Evolutionary conservation across 1,284 basidiomycete species (phyloP).

Genomic region (Taiwanofungus camphoratus): DNA sequence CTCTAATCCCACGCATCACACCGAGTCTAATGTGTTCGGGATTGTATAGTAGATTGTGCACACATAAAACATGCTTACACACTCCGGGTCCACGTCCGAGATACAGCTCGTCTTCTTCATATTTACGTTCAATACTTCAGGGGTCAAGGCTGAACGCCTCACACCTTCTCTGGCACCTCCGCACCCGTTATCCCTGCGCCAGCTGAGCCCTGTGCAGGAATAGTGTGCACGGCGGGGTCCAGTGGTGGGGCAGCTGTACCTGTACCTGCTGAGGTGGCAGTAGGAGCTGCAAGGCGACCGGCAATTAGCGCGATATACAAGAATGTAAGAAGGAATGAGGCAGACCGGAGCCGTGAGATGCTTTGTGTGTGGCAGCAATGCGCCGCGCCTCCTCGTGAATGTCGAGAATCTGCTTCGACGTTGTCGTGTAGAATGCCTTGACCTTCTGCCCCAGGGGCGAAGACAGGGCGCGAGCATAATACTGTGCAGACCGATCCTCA

Average conservation of each 20-base stretch:
- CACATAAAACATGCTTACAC: too few species aligned
- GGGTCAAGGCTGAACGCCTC: too few species aligned
- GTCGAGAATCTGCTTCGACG: conserved; percentile 76
- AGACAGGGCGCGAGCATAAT: conserved; percentile 71
- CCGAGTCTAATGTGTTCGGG: too few species aligned
- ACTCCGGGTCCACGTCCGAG: too few species aligned
- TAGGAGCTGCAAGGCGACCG: background rate
- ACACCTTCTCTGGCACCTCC: too few species aligned
- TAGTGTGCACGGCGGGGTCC: conserved; percentile 6
- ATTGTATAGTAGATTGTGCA: too few species aligned
- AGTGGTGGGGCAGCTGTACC: conserved; percentile 10
- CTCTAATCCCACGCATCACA: too few species aligned
- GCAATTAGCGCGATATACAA: background rate
- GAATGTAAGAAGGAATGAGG: conserved; percentile 7
- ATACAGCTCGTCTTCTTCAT: too few species aligned
- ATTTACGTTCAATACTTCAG: too few species aligned
- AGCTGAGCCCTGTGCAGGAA: conserved; percentile 8
- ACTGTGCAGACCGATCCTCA: conserved; percentile 37
- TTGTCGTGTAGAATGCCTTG: conserved; percentile 69
- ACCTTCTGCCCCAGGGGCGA: conserved; percentile 79
- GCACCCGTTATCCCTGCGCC: conserved; percentile 13
- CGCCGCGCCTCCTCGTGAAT: conserved; percentile 86
- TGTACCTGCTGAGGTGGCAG: conserved; percentile 1
- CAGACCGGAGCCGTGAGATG: conserved; percentile 12
- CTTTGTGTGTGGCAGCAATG: conserved; percentile 60